Percentiles rank a stretch among this genome's conserved stretches.
phyloP scores from a whole-genome alignment of 1,139 yeast genomes.

The Saccharomyces pastorianus region DNA sequence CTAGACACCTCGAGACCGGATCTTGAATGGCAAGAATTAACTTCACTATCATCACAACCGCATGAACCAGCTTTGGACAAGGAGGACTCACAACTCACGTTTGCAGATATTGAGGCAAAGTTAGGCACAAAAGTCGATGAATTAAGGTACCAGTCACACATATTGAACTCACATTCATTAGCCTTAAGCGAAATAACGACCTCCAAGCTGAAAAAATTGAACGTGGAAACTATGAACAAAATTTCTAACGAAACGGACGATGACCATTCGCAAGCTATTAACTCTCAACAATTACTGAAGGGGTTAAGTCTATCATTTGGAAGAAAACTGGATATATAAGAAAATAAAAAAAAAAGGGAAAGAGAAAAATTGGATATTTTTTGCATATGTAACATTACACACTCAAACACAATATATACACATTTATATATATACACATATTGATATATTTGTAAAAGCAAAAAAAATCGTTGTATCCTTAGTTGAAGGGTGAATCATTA shows the following conservation, averaged over 20 bases:
- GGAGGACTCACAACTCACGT: not conserved
- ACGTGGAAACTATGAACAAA: slow-evolving; percentile 1
- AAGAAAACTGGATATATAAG: not conserved
- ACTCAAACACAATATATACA: not conserved
- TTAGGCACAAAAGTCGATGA: slow-evolving; percentile 13
- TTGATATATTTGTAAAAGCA: not conserved
- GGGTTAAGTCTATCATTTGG: not conserved
- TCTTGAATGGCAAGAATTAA: slow-evolving; percentile 15
- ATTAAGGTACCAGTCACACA: slow-evolving; percentile 11
- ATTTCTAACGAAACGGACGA: not conserved
- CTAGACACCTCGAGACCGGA: slow-evolving; percentile 17
- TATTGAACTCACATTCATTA: slow-evolving; percentile 10
- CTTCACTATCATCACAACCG: not conserved
- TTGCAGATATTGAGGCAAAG: slow-evolving; percentile 8
- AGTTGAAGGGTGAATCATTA: not conserved
- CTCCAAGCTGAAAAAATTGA: not conserved
- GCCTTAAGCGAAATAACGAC: slow-evolving; percentile 6
- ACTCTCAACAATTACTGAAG: not conserved
- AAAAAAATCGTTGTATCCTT: not conserved
- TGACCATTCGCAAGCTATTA: not conserved
- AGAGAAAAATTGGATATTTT: not conserved
- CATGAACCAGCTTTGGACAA: not conserved
- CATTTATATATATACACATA: not conserved
- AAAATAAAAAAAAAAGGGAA: not conserved
- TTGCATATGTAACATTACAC: not conserved